Percentiles rank a stretch among this genome's conserved stretches.
These are phyloP conservation scores for Mucor mucedo DNA, from an alignment of 371 early-diverging fungal species.

Conservation along the genomic window DNA sequence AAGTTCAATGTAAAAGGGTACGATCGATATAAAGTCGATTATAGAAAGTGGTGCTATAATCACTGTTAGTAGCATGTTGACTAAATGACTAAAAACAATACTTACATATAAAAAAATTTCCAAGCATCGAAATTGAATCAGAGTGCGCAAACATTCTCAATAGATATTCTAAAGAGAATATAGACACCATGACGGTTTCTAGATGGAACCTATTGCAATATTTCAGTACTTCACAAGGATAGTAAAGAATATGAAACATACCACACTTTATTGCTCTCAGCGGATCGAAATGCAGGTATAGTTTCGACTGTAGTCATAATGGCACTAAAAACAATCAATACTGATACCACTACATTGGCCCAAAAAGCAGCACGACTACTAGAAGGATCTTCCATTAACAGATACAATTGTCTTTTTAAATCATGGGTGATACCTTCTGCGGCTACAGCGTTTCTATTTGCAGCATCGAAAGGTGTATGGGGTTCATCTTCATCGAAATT, in stretches of 20 bases:
- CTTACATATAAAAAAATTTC: slow-evolving; percentile 44
- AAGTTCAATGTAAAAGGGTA: slow-evolving; percentile 83
- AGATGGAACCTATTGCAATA: slow-evolving; percentile 64
- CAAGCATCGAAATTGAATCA: slow-evolving; percentile 28
- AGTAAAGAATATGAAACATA: slow-evolving; percentile 20
- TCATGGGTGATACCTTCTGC: slow-evolving; percentile 37
- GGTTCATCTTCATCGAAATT: slow-evolving; percentile 12
- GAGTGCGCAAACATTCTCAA: slow-evolving; percentile 61
- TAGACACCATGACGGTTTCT: slow-evolving; percentile 77
- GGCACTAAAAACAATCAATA: slow-evolving; percentile 77
- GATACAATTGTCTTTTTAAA: slow-evolving; percentile 66
- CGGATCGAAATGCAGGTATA: slow-evolving; percentile 76
- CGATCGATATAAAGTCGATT: slow-evolving; percentile 80
- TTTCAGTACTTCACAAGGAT: background rate
- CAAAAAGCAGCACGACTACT: slow-evolving; percentile 77
- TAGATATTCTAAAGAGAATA: slow-evolving; percentile 80
- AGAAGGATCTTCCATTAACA: slow-evolving; percentile 74
- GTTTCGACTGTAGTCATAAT: slow-evolving; percentile 87
- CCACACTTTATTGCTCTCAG: slow-evolving; percentile 66
- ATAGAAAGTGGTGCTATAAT: slow-evolving; percentile 70
- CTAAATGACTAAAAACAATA: background rate
- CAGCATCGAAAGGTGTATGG: background rate
- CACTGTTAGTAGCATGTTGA: too few species aligned
- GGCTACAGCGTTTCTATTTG: background rate
- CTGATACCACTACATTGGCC: slow-evolving; percentile 75